A percentile compares a stretch with the other conserved stretches of the same genome.
Evolutionary conservation across 2,329 filamentous ascomycete genomes (phyloP).

Genomic region (Ceratocystis diversiconidia): DNA sequence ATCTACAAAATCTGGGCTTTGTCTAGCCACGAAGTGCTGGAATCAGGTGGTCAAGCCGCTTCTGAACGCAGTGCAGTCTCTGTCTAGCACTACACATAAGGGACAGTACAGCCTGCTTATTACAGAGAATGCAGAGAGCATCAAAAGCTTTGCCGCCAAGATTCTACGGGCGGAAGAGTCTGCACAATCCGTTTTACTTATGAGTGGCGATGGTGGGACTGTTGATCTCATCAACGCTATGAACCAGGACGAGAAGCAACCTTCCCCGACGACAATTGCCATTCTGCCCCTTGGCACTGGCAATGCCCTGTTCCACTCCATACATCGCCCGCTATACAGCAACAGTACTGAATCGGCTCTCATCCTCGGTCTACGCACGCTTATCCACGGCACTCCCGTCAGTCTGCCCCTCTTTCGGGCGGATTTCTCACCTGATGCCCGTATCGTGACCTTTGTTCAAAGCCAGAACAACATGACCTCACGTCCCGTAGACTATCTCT

Average conservation of each 20-base stretch:
- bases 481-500: constrained; percentile 30
- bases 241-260: not conserved
- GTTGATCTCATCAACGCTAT: constrained; percentile 63
- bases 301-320: constrained; percentile 49
- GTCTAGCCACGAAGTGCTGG: constrained; percentile 30
- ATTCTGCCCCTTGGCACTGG: constrained; percentile 50
- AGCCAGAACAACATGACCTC: not conserved
- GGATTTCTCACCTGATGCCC: constrained; percentile 44
- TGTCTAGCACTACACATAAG: constrained; percentile 15
- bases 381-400: constrained; percentile 42
- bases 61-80: constrained; percentile 8
- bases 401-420: constrained; percentile 50
- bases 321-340: constrained; percentile 43
- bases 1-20: constrained; percentile 51
- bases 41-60: constrained; percentile 10
- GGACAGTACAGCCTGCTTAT: constrained; percentile 39
- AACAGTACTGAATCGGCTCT: constrained; percentile 28
- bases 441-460: constrained; percentile 28
- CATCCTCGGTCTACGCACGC: constrained; percentile 39
- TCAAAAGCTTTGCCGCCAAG: constrained; percentile 47
- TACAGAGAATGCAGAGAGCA: constrained; percentile 49
- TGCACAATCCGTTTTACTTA: constrained; percentile 50
- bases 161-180: constrained; percentile 20
- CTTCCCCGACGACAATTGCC: constrained; percentile 31
- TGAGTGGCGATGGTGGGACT: constrained; percentile 79